Evolutionary conservation across 164 flowering plant species (phyloP).

Genomic region (Amborella trichopoda): DNA sequence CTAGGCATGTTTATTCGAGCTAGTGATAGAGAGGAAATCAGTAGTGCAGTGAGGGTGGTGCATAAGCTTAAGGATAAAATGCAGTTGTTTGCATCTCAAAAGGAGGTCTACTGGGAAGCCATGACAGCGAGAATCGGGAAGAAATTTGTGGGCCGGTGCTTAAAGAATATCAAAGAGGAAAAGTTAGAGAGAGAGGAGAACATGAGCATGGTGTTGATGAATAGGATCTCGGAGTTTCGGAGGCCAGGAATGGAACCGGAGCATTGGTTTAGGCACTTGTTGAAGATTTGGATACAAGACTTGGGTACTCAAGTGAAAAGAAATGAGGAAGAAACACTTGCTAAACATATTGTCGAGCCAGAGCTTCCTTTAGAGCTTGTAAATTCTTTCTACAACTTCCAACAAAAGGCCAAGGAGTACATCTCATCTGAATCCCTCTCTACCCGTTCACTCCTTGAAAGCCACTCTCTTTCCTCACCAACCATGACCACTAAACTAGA

Average conservation of each 20-base stretch:
- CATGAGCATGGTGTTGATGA: constrained; percentile 29
- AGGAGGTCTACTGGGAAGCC: constrained; percentile 60
- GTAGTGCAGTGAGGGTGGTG: constrained; percentile 49
- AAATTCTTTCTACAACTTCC: constrained; percentile 69
- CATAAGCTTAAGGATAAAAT: constrained; percentile 91
- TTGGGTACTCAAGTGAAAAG: constrained; percentile 32
- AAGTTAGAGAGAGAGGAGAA: constrained; percentile 68
- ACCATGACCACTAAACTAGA: background rate
- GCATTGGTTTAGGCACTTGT: constrained; percentile 76
- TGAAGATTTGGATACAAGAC: constrained; percentile 81
- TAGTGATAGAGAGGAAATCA: constrained; percentile 30
- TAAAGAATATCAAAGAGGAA: constrained; percentile 82
- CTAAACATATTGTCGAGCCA: constrained; percentile 63
- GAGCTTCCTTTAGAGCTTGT: constrained; percentile 56
- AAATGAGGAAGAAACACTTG: constrained; percentile 39
- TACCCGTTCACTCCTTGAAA: constrained; percentile 37
- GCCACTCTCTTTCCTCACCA: constrained; percentile 13
- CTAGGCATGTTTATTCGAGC: constrained; percentile 43
- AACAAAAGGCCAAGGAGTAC: constrained; percentile 44
- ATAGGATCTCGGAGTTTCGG: constrained; percentile 50
- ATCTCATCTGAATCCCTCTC: constrained; percentile 57
- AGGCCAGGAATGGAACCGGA: constrained; percentile 89
- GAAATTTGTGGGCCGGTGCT: constrained; percentile 76
- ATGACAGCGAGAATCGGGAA: constrained; percentile 62
- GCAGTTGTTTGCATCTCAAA: constrained; percentile 54